phyloP scores from a whole-genome alignment of 2,329 filamentous ascomycete genomes.

The Akanthomyces muscarius region DNA sequence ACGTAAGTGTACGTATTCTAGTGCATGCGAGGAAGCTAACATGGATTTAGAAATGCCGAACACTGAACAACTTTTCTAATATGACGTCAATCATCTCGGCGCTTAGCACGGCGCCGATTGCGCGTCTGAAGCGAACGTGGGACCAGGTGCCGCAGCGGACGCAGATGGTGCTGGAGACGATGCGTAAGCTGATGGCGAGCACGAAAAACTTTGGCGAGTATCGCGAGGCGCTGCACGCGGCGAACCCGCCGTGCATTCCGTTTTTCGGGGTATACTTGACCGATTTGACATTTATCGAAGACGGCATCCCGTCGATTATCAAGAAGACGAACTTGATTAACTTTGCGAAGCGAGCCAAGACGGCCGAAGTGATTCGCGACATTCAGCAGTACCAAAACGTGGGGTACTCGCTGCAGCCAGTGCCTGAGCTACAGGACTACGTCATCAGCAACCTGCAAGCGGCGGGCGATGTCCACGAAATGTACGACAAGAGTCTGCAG shows the following conservation, averaged over 20 bases:
- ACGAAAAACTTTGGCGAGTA: constrained; percentile 99
- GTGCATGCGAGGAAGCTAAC: constrained; percentile 18
- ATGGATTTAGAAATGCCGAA: constrained; percentile 73
- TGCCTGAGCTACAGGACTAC: constrained; percentile 92
- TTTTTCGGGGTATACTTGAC: constrained; percentile 99
- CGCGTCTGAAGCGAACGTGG: constrained; percentile 91
- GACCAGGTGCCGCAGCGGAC: constrained; percentile 85
- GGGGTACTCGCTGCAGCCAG: constrained; percentile 85
- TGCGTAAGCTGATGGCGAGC: constrained; percentile 93
- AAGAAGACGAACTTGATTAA: constrained; percentile 98
- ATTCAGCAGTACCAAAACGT: constrained; percentile 99
- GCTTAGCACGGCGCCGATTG: constrained; percentile 88
- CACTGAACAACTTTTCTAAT: constrained; percentile 94
- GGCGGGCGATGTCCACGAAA: constrained; percentile 94
- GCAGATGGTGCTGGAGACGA: constrained; percentile 73
- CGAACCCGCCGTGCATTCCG: constrained; percentile 94
- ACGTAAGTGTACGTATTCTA: constrained; percentile 57
- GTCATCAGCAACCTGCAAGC: constrained; percentile 95
- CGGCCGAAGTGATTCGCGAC: constrained; percentile 94
- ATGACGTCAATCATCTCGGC: constrained; percentile 97
- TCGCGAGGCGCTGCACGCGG: constrained; percentile 83
- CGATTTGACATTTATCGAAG: constrained; percentile 96
- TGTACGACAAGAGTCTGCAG: constrained; percentile 95
- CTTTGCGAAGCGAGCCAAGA: constrained; percentile 97
- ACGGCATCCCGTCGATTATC: constrained; percentile 92